Evolutionary conservation across 1,284 basidiomycete genomes (phyloP), one percentile per base, ranked within the genome.

Genomic region (Microbotryomycetes sp.): DNA sequence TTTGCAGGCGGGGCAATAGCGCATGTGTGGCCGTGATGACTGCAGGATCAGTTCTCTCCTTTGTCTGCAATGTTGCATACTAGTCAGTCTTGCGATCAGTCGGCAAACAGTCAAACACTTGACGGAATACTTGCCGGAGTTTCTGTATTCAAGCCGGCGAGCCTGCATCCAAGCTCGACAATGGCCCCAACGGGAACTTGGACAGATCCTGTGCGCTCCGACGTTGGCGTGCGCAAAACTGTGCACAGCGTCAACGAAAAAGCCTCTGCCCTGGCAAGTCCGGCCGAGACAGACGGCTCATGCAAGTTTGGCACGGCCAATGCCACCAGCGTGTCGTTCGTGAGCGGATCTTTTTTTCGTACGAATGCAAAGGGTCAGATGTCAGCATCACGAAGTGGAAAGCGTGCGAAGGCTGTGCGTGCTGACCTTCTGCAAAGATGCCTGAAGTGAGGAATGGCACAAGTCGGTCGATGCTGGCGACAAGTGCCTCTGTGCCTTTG

Each of bases 381-480:
- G 24, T 27, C 27, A n/a, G n/a, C n/a, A n/a, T 1, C 21, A 48
- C 46, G 46, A 48, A 21, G 18, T 23, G 21, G 46, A 48, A 6
- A 67, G 56, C 0, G 65, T 60, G 1, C 62, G 48, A 18, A 67
- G 47, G 13, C 53, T 28, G 46, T 64, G 65, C 21, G 61, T 67
- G 53, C 66, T 15, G n/a, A 65, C 63, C 66, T 35, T 67, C 66
- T 15, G 58, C 35, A 30, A 67, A 67, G 35, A 67, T 55, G 4
- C 54, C 59, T 15, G 30, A 28, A 5, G 63, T 56, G 21, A 59
- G 41, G 7, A 53, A 35, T 9, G 47, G 45, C 2, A 52, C 31
- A 16, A 67, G 46, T 5, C 28, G 35, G 24, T 67, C 60, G 7
- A 65, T 57, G 28, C 54, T 62, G 3, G 56, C 66, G 2, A 62